Evolutionary conservation across 179 eudicot species (phyloP).

Genomic region (Silene vulgaris): DNA sequence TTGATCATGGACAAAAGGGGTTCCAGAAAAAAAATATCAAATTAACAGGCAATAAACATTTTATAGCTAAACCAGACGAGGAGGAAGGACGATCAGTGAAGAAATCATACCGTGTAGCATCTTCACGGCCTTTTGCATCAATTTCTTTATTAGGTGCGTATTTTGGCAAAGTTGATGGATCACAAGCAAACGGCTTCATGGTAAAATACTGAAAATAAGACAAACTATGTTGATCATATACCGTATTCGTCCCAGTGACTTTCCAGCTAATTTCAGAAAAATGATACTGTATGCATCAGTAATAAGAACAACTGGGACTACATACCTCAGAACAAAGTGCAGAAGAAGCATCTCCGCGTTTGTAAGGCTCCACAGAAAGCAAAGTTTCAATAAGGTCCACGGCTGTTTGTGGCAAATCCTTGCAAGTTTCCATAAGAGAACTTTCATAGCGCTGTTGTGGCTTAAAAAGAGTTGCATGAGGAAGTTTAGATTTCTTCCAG

Average conservation of each 20-base stretch:
- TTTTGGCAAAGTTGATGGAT: slow-evolving; percentile 73
- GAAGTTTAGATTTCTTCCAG: slow-evolving; percentile 82
- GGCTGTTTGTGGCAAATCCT: slow-evolving; percentile 62
- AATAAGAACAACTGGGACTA: neutral
- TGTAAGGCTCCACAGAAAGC: slow-evolving; percentile 77
- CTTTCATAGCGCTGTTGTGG: slow-evolving; percentile 80
- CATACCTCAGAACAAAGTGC: slow-evolving; percentile 31
- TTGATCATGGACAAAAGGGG: too few species aligned
- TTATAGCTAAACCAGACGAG: neutral
- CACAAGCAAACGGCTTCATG: slow-evolving; percentile 59
- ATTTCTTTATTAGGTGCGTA: slow-evolving; percentile 84
- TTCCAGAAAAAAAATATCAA: too few species aligned
- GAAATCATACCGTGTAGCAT: slow-evolving; percentile 54
- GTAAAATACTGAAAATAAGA: slow-evolving; percentile 18
- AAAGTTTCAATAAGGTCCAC: slow-evolving; percentile 65
- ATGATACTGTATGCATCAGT: neutral
- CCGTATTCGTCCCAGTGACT: neutral
- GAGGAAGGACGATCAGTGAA: slow-evolving; percentile 11
- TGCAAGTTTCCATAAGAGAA: slow-evolving; percentile 57
- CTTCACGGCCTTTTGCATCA: slow-evolving; percentile 82
- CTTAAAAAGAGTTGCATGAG: slow-evolving; percentile 73
- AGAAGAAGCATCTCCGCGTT: slow-evolving; percentile 68
- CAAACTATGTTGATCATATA: neutral
- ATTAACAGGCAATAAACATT: too few species aligned
- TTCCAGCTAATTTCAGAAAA: neutral